phyloP scores from a whole-genome alignment of 768 basidiomycete genomes.

The Amanita brunnescens region DNA sequence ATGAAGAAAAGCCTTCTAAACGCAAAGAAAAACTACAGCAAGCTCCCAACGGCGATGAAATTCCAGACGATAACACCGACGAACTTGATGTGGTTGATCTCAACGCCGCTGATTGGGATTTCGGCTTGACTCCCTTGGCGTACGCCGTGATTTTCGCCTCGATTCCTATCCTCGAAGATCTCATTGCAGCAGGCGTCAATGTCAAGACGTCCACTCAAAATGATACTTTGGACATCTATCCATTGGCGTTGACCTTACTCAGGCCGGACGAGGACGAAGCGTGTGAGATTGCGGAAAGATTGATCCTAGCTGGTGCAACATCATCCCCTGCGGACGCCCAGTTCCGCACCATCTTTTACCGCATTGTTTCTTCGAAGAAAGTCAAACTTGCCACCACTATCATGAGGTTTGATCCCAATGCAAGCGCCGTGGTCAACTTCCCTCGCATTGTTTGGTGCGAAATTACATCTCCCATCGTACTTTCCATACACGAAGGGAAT shows the following conservation, averaged over 20 bases:
- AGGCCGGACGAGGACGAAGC: slow-evolving; percentile 33
- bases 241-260: slow-evolving; percentile 31
- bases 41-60: slow-evolving; percentile 20
- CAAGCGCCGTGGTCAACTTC: slow-evolving; percentile 1
- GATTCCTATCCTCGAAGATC: slow-evolving; percentile 32
- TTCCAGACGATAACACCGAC: slow-evolving; percentile 40
- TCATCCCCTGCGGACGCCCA: slow-evolving; percentile 31
- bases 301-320: slow-evolving; percentile 32
- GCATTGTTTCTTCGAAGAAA: slow-evolving; percentile 25
- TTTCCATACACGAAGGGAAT: background rate
- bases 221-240: slow-evolving; percentile 23
- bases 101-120: slow-evolving; percentile 50
- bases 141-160: slow-evolving; percentile 44
- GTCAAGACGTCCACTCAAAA: slow-evolving; percentile 25
- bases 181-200: slow-evolving; percentile 41
- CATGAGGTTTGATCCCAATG: slow-evolving; percentile 33
- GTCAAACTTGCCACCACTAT: slow-evolving; percentile 31
- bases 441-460: background rate
- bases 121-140: slow-evolving; percentile 40
- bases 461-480: slow-evolving; percentile 1
- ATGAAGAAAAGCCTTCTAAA: slow-evolving; percentile 6
- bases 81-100: slow-evolving; percentile 49
- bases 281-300: slow-evolving; percentile 28
- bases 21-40: slow-evolving; percentile 14
- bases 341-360: slow-evolving; percentile 34